Evolutionary conservation across 225 moss, liverwort and hornwort genomes (phyloP).

Genomic region (Sphagnum contortum): DNA sequence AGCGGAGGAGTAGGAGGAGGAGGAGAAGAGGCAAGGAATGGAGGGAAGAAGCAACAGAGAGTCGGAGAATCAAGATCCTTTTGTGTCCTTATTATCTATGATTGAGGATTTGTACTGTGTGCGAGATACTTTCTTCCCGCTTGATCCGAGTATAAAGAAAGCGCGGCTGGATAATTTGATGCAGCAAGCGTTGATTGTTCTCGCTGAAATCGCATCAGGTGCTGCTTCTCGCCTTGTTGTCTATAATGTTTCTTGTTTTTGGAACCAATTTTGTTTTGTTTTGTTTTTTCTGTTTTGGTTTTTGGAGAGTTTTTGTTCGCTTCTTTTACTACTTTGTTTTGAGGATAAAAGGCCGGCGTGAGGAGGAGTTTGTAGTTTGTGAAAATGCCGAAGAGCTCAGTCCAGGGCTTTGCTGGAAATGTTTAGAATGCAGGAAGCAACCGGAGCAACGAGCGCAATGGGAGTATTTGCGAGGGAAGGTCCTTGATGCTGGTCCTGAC

Average conservation of each 20-base stretch:
- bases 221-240: not conserved
- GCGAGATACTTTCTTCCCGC: conserved; percentile 59
- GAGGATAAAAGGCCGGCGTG: too few species aligned
- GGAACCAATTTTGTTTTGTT: too few species aligned
- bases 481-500: conserved; percentile 48
- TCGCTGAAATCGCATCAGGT: conserved; percentile 41
- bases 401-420: not conserved
- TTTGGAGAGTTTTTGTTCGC: too few species aligned
- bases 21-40: too few species aligned
- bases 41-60: too few species aligned
- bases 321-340: too few species aligned
- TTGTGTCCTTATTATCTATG: too few species aligned
- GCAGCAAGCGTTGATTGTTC: conserved; percentile 27
- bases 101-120: conserved; percentile 34
- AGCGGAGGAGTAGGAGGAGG: too few species aligned
- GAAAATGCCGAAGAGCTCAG: too few species aligned
- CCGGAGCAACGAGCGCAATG: conserved; percentile 34
- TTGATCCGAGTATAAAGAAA: conserved; percentile 43
- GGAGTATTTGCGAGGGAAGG: conserved; percentile 59
- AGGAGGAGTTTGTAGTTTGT: too few species aligned
- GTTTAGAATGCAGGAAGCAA: conserved; percentile 48
- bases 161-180: conserved; percentile 35
- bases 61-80: too few species aligned
- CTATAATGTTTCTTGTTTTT: not conserved
- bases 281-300: too few species aligned